Conservation (phyloP, 495 filamentous ascomycete genomes). For the Hypomontagnella submonticulosa region DNA sequence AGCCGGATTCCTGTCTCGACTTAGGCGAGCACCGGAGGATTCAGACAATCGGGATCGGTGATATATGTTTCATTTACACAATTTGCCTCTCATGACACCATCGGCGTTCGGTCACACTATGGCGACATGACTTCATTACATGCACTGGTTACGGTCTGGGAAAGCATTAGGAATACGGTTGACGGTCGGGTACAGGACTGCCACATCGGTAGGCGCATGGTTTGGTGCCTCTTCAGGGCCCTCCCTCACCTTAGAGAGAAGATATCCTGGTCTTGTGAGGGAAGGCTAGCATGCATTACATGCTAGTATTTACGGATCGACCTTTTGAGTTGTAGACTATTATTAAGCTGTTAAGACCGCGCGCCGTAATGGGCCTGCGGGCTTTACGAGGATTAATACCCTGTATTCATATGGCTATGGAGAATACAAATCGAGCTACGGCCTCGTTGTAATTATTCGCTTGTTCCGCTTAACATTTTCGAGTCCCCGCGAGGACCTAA, state of each 20-base stretch:
- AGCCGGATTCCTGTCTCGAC: constrained; percentile 34
- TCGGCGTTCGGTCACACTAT: constrained; percentile 37
- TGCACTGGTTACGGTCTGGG: constrained; percentile 37
- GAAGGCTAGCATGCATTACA: constrained; percentile 14
- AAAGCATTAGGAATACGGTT: constrained; percentile 26
- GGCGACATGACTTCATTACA: constrained; percentile 36
- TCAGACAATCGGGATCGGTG: constrained; percentile 25
- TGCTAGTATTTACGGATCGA: constrained; percentile 20
- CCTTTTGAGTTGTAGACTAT: constrained; percentile 21
- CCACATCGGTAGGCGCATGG: constrained; percentile 5
- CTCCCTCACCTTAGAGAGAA: not conserved
- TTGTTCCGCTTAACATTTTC: too few species aligned
- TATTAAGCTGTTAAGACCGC: constrained; percentile 19
- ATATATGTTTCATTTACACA: constrained; percentile 15
- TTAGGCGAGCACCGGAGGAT: constrained; percentile 26
- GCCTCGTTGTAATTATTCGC: not conserved
- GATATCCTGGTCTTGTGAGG: constrained; percentile 4
- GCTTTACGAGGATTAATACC: constrained; percentile 27
- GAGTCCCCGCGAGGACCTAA: too few species aligned
- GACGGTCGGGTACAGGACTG: constrained; percentile 15
- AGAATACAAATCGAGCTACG: constrained; percentile 10
- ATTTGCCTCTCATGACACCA: constrained; percentile 23
- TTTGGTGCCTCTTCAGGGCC: constrained; percentile 14
- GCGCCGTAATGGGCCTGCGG: not conserved
- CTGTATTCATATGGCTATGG: constrained; percentile 15